Percentiles rank a stretch among this genome's conserved stretches.
These are phyloP conservation scores for Syzygium syzygioides DNA, from an alignment of 441 rosid species.

Conservation along the genomic window DNA sequence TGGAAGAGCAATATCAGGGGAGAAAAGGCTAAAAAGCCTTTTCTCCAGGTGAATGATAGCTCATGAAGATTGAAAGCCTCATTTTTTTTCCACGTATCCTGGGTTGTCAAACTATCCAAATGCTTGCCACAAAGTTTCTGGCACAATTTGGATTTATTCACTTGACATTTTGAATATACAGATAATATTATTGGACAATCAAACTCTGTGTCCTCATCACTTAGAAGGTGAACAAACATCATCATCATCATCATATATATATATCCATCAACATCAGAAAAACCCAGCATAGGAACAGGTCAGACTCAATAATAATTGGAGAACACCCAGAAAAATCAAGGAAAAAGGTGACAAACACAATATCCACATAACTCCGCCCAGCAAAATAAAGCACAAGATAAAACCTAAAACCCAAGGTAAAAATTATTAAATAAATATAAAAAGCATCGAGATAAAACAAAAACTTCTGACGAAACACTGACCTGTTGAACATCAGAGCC, in stretches of 20 bases:
- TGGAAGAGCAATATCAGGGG: neutral
- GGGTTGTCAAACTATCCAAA: neutral
- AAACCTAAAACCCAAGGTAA: neutral
- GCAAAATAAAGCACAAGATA: neutral
- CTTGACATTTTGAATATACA: neutral
- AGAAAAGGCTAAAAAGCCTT: neutral
- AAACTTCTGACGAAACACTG: neutral
- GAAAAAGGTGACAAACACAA: neutral
- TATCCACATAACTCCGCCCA: neutral
- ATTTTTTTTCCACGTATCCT: neutral
- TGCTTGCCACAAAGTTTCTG: neutral
- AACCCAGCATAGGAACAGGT: neutral
- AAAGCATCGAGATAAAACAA: neutral
- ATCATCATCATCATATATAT: neutral
- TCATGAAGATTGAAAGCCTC: neutral
- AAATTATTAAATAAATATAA: neutral
- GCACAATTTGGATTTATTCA: neutral
- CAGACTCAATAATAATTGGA: neutral
- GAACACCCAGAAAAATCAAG: neutral
- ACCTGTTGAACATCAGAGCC: conserved; percentile 8
- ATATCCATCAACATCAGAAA: neutral
- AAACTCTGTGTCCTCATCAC: neutral
- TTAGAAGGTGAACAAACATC: neutral
- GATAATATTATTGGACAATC: neutral
- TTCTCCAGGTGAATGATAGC: neutral